A percentile compares a stretch with the other conserved stretches of the same genome.
These are phyloP conservation scores for Lunularia cruciata DNA, from an alignment of 225 moss, liverwort and hornwort genomes.

Conservation along the genomic window DNA sequence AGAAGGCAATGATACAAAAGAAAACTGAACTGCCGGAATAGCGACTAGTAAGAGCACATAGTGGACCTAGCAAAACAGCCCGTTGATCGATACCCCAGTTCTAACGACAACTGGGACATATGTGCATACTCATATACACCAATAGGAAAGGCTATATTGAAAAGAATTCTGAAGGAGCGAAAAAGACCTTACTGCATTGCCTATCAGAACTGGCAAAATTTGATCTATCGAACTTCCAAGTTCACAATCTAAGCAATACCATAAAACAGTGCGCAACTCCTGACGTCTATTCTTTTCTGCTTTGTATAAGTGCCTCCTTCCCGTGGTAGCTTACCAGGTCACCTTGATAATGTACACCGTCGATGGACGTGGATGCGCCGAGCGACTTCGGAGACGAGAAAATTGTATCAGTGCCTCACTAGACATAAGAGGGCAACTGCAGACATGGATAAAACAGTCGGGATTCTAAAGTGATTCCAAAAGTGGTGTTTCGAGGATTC, in stretches of 20 bases:
- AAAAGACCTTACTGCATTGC: background rate
- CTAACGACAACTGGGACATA: background rate
- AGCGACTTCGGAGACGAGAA: background rate
- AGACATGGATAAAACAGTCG: constrained; percentile 32
- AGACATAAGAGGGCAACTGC: constrained; percentile 30
- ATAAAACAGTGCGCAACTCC: constrained; percentile 1
- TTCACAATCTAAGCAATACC: background rate
- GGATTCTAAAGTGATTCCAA: constrained; percentile 32
- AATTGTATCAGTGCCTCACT: constrained; percentile 17
- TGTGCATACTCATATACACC: background rate
- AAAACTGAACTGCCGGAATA: background rate
- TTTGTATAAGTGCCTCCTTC: background rate
- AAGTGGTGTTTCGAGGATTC: constrained; percentile 11
- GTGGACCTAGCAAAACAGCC: background rate
- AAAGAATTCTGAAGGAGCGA: background rate
- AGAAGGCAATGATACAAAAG: too few relatives aligned
- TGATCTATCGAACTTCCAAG: background rate
- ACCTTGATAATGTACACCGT: background rate
- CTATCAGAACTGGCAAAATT: background rate
- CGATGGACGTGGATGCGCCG: background rate
- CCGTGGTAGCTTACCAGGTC: background rate
- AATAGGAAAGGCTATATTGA: background rate
- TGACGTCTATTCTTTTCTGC: background rate
- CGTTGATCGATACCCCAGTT: background rate
- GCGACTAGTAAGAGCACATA: background rate